These are phyloP conservation scores for Bruguiera gymnorhiza DNA, from an alignment of 345 rosid species.

Conservation along the genomic window DNA sequence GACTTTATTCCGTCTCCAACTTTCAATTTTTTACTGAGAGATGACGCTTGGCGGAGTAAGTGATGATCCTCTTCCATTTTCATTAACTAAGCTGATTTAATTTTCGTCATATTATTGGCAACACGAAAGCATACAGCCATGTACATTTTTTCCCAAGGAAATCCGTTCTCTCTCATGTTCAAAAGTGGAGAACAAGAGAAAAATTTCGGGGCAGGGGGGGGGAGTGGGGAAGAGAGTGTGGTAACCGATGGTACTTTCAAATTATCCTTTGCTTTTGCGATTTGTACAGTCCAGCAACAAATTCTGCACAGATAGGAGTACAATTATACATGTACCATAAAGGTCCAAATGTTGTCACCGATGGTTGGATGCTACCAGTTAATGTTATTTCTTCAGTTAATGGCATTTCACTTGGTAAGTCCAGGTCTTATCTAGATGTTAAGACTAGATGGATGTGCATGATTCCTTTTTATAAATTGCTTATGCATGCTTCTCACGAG, in stretches of 20 bases:
- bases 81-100: constrained; percentile 18
- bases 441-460: too few relatives aligned
- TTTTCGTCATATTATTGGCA: constrained; percentile 17
- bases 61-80: constrained; percentile 13
- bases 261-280: constrained; percentile 8
- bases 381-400: background rate
- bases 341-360: constrained; percentile 1
- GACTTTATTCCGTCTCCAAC: constrained; percentile 10
- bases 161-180: too few relatives aligned
- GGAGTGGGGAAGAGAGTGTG: too few relatives aligned
- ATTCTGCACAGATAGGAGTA: constrained; percentile 24
- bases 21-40: constrained; percentile 24
- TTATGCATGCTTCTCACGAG: too few relatives aligned
- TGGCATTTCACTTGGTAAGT: background rate
- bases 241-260: background rate
- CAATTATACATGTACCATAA: constrained; percentile 16
- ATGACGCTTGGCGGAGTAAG: constrained; percentile 22
- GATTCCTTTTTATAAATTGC: too few relatives aligned
- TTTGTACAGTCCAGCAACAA: constrained; percentile 13
- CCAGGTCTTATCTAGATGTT: too few relatives aligned
- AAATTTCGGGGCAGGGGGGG: too few relatives aligned
- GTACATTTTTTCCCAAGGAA: constrained; percentile 14
- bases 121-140: constrained; percentile 8
- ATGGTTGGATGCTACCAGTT: background rate
- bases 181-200: too few relatives aligned